A percentile compares a stretch with the other conserved stretches of the same genome.
Conservation (phyloP, 768 basidiomycete genomes). For the Phaeotremella fagi region DNA sequence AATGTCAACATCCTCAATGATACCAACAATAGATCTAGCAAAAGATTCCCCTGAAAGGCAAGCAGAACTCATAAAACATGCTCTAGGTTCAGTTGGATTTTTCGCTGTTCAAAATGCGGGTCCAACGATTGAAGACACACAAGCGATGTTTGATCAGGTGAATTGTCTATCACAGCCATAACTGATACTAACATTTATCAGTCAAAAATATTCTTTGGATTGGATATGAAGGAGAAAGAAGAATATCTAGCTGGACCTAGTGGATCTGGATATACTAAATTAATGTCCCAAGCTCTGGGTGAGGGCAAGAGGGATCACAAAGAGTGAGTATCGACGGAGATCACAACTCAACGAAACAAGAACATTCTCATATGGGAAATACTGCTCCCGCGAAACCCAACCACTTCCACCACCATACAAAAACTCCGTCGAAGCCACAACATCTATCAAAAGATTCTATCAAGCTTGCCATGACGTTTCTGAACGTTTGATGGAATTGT, state of each 20-base stretch:
- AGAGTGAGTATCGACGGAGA: constrained; percentile 8
- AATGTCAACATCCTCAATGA: not conserved
- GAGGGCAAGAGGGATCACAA: constrained; percentile 14
- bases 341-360: not conserved
- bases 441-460: constrained; percentile 11
- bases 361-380: constrained; percentile 15
- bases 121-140: constrained; percentile 1
- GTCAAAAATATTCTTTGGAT: constrained; percentile 10
- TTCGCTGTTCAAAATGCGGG: constrained; percentile 12
- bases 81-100: constrained; percentile 13
- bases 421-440: not conserved
- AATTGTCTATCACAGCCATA: not conserved
- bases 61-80: constrained; percentile 15
- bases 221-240: constrained; percentile 11
- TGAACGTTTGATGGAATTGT: constrained; percentile 13
- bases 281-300: constrained; percentile 10
- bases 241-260: constrained; percentile 4
- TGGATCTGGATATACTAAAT: constrained; percentile 18
- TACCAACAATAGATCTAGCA: constrained; percentile 19
- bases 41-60: constrained; percentile 10
- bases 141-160: constrained; percentile 13
- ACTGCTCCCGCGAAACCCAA: constrained; percentile 9
- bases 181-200: not conserved
- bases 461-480: constrained; percentile 14
- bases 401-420: constrained; percentile 12